Evolutionary conservation across 345 rosid species (phyloP).

Genomic region (Eucalyptus lansdowneana): DNA sequence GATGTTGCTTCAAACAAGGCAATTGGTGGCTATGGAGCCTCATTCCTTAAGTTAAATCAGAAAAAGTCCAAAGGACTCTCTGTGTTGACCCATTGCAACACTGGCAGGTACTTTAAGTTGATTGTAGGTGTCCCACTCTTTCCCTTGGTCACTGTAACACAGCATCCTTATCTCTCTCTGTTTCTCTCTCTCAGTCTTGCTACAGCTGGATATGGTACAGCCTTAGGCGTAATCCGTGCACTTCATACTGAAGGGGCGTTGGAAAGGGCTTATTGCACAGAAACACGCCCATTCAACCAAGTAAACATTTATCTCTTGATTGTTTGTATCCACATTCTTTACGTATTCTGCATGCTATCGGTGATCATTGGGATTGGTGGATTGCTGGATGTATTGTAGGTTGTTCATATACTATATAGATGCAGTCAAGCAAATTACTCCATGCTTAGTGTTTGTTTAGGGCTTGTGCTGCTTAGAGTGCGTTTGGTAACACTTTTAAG

Average conservation of each 20-base stretch:
- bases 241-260: slow-evolving; percentile 57
- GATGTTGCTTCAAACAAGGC: slow-evolving; percentile 92
- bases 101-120: slow-evolving; percentile 54
- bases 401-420: neutral
- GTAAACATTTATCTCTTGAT: slow-evolving; percentile 14
- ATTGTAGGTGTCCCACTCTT: neutral
- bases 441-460: neutral
- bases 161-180: neutral
- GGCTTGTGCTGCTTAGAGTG: neutral
- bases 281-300: slow-evolving; percentile 98
- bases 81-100: slow-evolving; percentile 92
- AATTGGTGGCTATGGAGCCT: slow-evolving; percentile 69
- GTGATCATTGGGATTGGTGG: neutral
- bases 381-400: neutral
- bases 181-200: slow-evolving; percentile 52
- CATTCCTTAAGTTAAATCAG: slow-evolving; percentile 30
- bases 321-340: neutral
- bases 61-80: slow-evolving; percentile 33
- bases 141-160: neutral
- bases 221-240: slow-evolving; percentile 85
- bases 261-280: slow-evolving; percentile 89
- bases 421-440: neutral
- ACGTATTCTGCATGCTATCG: neutral
- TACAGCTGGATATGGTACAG: slow-evolving; percentile 98
- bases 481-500: too few species aligned